Evolutionary conservation across 495 filamentous ascomycete genomes (phyloP).

Genomic region (Podospora pseudopauciseta): DNA sequence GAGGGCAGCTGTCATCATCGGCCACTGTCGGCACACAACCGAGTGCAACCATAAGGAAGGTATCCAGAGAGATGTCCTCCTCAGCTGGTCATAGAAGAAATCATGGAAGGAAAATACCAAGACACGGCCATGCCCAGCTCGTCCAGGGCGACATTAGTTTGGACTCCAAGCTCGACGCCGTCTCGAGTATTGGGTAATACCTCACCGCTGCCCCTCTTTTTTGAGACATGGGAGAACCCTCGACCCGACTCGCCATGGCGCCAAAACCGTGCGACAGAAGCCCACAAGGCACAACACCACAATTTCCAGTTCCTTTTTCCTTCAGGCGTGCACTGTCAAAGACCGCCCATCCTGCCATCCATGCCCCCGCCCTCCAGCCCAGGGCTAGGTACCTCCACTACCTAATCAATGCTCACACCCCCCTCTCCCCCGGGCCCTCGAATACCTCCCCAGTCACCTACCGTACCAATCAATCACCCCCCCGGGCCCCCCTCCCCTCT

Average conservation of each 20-base stretch:
- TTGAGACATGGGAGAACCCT: not conserved
- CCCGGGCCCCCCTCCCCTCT: not conserved
- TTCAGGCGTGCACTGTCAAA: not conserved
- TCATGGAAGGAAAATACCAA: not conserved
- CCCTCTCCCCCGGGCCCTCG: not conserved
- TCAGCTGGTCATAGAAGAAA: not conserved
- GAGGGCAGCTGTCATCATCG: not conserved
- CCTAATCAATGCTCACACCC: too few relatives aligned
- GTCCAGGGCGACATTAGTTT: constrained; percentile 3
- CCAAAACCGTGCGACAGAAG: constrained; percentile 9
- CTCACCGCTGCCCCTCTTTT: not conserved
- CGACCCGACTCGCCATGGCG: constrained; percentile 12
- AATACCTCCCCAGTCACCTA: too few relatives aligned
- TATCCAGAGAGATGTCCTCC: not conserved
- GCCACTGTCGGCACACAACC: not conserved
- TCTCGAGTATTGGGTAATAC: not conserved
- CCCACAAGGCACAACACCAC: constrained; percentile 7
- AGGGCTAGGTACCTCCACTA: too few relatives aligned
- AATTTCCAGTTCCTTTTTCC: not conserved
- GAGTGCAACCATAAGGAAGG: not conserved
- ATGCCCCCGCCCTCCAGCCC: too few relatives aligned
- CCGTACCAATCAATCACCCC: too few relatives aligned
- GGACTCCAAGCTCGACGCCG: not conserved
- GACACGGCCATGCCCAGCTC: constrained; percentile 2
- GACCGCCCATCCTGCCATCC: too few relatives aligned